Conservation (phyloP, 2,329 filamentous ascomycete species). For the Blumeriella jaapii region DNA sequence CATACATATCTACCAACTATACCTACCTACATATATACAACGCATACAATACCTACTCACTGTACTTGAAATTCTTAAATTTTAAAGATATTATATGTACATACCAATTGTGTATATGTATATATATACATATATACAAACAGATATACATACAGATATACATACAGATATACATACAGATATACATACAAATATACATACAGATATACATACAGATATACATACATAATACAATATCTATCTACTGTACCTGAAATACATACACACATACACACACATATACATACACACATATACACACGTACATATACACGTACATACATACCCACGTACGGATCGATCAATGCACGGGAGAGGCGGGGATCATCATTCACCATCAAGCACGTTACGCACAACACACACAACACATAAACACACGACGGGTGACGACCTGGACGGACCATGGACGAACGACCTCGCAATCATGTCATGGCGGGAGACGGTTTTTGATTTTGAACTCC, state of each 20-base stretch:
- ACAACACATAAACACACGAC: too few relatives aligned
- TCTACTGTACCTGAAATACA: too few relatives aligned
- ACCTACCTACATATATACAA: not conserved
- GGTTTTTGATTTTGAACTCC: too few relatives aligned
- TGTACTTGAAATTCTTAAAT: not conserved
- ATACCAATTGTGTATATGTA: not conserved
- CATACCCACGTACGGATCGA: not conserved
- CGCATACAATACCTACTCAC: not conserved
- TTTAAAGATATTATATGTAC: not conserved
- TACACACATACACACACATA: not conserved
- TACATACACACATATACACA: not conserved
- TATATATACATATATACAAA: not conserved
- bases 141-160: not conserved
- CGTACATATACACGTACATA: not conserved
- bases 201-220: not conserved
- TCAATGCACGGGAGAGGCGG: not conserved
- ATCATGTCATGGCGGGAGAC: too few relatives aligned
- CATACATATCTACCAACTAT: not conserved
- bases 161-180: not conserved
- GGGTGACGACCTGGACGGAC: too few relatives aligned
- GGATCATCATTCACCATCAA: not conserved
- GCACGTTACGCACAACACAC: not conserved
- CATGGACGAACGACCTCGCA: too few relatives aligned
- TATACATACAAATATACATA: not conserved
- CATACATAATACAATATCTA: not conserved